Evolutionary conservation across 2,329 filamentous ascomycete genomes (phyloP).

Genomic region (Dactylellina cionopaga): DNA sequence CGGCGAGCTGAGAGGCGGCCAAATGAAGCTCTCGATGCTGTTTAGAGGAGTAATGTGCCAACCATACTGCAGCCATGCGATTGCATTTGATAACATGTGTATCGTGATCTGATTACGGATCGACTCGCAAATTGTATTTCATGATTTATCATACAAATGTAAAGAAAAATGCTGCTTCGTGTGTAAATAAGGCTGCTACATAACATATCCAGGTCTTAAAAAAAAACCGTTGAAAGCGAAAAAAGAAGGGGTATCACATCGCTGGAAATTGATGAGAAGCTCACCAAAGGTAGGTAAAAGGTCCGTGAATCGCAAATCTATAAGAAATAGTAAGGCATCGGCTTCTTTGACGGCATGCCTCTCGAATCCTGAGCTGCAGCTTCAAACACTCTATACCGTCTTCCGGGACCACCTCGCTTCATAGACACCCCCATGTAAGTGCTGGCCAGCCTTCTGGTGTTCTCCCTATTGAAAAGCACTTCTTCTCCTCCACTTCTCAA

Average conservation of each 20-base stretch:
- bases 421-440: constrained; percentile 62
- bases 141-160: constrained; percentile 18
- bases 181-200: constrained; percentile 2
- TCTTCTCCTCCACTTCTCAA: constrained; percentile 76
- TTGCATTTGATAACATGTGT: no score
- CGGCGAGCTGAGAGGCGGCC: no score
- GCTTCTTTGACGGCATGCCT: constrained; percentile 99
- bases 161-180: constrained; percentile 24
- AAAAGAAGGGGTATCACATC: constrained; percentile 41
- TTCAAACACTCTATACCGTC: constrained; percentile 93
- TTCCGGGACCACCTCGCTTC: constrained; percentile 75
- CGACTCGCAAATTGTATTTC: not conserved
- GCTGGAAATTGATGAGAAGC: constrained; percentile 27
- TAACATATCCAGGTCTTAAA: constrained; percentile 5
- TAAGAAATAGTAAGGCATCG: constrained; percentile 95
- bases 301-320: constrained; percentile 25
- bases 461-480: constrained; percentile 68
- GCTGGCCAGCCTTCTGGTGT: constrained; percentile 59
- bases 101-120: no score
- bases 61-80: no score
- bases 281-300: constrained; percentile 9
- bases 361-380: constrained; percentile 94
- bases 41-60: no score
- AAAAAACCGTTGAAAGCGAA: not conserved
- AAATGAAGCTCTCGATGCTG: no score